phyloP scores from a whole-genome alignment of 192 early-diverging fungal genomes.

The Linnemannia hyalina region DNA sequence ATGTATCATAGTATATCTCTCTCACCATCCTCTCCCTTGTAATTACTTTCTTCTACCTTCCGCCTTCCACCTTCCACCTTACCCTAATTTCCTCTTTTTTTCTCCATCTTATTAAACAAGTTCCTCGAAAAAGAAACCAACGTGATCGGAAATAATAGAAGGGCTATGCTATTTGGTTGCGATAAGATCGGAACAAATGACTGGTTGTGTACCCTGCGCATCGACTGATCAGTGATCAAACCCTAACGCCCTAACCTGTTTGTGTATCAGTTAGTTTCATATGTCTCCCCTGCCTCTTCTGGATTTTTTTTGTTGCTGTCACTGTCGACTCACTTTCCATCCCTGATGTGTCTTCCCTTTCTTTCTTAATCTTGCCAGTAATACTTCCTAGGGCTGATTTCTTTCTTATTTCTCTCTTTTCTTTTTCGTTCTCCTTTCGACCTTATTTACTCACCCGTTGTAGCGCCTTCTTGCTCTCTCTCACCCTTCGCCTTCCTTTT shows the following conservation, averaged over 20 bases:
- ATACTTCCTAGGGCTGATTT: not conserved
- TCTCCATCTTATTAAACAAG: constrained; percentile 4
- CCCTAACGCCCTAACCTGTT: not conserved
- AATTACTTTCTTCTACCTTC: constrained; percentile 1
- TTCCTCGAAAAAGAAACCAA: not conserved
- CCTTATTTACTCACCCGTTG: not conserved
- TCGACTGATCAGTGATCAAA: not conserved
- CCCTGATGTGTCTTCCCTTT: not conserved
- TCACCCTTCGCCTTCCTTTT: not conserved
- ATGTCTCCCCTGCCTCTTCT: not conserved
- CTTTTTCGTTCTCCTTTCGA: not conserved
- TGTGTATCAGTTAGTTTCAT: not conserved
- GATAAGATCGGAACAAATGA: not conserved
- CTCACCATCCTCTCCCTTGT: not conserved
- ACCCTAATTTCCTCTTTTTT: not conserved
- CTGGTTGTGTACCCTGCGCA: not conserved
- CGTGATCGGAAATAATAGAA: not conserved
- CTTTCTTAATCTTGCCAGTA: not conserved
- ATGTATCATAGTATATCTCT: constrained; percentile 26
- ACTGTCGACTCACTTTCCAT: not conserved
- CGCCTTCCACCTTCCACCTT: not conserved
- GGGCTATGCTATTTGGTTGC: not conserved
- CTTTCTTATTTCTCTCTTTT: not conserved
- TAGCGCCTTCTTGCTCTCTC: not conserved
- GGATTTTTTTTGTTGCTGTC: not conserved